phyloP scores from a whole-genome alignment of 1,284 basidiomycete genomes.

The Phellopilus nigrolimitatus region DNA sequence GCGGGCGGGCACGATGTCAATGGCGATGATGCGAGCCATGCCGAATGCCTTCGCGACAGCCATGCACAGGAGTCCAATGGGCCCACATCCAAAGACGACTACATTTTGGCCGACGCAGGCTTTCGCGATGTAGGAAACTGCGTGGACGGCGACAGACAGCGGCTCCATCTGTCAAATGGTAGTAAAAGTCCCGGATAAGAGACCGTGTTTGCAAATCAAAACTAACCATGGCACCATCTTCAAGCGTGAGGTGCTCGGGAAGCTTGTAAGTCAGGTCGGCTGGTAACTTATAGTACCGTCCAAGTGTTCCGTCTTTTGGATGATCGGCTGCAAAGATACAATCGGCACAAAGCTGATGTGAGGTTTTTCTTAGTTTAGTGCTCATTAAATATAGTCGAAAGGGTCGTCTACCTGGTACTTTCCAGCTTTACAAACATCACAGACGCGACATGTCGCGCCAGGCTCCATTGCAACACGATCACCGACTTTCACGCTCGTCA shows the following conservation, averaged over 20 bases:
- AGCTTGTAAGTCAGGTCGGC: constrained; percentile 71
- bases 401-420: constrained; percentile 59
- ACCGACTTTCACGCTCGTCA: constrained; percentile 70
- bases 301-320: constrained; percentile 84
- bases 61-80: constrained; percentile 89
- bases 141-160: constrained; percentile 87
- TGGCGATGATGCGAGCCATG: constrained; percentile 73
- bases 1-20: constrained; percentile 81
- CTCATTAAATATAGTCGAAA: constrained; percentile 9
- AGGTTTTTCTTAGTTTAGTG: constrained; percentile 24
- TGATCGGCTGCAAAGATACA: constrained; percentile 86
- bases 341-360: constrained; percentile 60
- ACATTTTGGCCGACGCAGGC: constrained; percentile 72
- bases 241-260: constrained; percentile 71
- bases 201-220: not conserved
- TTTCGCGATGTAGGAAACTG: constrained; percentile 73
- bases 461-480: constrained; percentile 88
- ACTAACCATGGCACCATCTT: constrained; percentile 79
- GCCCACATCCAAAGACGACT: constrained; percentile 85
- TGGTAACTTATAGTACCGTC: constrained; percentile 75
- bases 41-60: constrained; percentile 89
- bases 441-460: constrained; percentile 68
- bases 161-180: constrained; percentile 75
- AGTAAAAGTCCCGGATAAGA: not conserved
- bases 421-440: constrained; percentile 73